Percentiles rank a stretch among this genome's conserved stretches.
phyloP scores from a whole-genome alignment of 179 eudicot species.

The Silene vulgaris region DNA sequence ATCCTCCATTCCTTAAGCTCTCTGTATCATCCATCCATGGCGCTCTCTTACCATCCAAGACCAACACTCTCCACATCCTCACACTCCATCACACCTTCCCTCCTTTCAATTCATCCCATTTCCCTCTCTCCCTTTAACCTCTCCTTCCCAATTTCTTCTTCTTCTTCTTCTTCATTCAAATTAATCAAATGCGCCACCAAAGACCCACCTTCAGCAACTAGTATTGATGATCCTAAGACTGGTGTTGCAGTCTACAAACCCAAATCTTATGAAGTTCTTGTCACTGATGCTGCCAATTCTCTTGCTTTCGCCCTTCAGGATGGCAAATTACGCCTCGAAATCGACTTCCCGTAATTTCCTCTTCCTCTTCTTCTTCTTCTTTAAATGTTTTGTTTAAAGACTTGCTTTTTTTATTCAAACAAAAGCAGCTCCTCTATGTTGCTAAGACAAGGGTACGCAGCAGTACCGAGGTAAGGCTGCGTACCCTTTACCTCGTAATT shows the following conservation, averaged over 20 bases:
- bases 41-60: conserved; percentile 11
- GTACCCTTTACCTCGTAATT: no score
- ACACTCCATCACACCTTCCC: conserved; percentile 1
- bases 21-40: not conserved
- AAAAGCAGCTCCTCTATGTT: no score
- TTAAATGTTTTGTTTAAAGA: no score
- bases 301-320: conserved; percentile 61
- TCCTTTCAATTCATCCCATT: conserved; percentile 14
- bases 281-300: conserved; percentile 71
- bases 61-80: conserved; percentile 12
- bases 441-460: no score
- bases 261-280: conserved; percentile 74
- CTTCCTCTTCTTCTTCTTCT: not conserved
- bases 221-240: conserved; percentile 33
- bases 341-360: conserved; percentile 75
- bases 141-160: conserved; percentile 11
- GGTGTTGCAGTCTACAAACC: conserved; percentile 90
- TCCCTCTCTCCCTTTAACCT: conserved; percentile 4
- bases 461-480: no score
- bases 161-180: conserved; percentile 7
- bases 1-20: not conserved
- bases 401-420: no score
- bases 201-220: conserved; percentile 25
- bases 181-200: conserved; percentile 37
- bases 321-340: conserved; percentile 77